These are phyloP conservation scores for Syzygium aromaticum DNA, from an alignment of 345 rosid species.

Conservation along the genomic window DNA sequence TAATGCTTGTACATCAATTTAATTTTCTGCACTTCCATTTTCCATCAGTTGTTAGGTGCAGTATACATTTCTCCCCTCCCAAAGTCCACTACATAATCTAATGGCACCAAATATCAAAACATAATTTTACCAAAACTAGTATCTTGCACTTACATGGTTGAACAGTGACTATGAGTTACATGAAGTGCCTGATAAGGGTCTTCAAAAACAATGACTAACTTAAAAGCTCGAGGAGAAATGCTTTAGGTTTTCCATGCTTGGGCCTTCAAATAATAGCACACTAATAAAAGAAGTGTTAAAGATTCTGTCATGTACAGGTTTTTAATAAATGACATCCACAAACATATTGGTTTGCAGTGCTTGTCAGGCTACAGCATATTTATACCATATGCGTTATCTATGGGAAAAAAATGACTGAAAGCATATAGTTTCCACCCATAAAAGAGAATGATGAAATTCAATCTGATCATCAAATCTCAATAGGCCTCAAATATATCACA, in stretches of 20 bases:
- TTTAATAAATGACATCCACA: not conserved
- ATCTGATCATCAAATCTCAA: not conserved
- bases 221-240: not conserved
- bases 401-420: not conserved
- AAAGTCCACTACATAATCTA: not conserved
- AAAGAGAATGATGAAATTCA: not conserved
- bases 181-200: not conserved
- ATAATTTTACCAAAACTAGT: not conserved
- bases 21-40: not conserved
- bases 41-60: not conserved
- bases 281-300: not conserved
- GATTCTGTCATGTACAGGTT: not conserved
- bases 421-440: not conserved
- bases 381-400: not conserved
- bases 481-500: not conserved
- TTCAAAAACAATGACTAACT: not conserved
- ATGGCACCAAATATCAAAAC: not conserved
- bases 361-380: not conserved
- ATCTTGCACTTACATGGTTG: not conserved
- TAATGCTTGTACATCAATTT: not conserved
- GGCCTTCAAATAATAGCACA: not conserved
- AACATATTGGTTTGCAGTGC: not conserved
- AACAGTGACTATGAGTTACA: not conserved
- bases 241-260: not conserved
- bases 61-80: not conserved